These are phyloP conservation scores for Erysimum pusillum DNA, from an alignment of 441 rosid genomes.

Conservation along the genomic window DNA sequence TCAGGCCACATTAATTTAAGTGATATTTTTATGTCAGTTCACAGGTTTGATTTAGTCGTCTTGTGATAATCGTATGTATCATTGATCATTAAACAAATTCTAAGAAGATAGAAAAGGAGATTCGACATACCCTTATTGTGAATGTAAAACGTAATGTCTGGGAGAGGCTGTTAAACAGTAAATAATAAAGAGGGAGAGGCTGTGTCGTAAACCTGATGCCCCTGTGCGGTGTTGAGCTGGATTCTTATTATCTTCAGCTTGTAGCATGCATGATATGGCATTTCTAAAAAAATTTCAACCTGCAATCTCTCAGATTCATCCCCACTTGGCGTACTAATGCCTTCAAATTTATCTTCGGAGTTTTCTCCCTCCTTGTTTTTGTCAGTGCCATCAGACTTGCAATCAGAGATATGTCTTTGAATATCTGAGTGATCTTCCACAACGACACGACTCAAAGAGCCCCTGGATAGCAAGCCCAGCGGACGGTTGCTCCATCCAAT, in stretches of 20 bases:
- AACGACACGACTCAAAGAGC: constrained; percentile 74
- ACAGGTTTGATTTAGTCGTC: neutral
- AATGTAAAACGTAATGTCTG: constrained; percentile 84
- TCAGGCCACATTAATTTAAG: neutral
- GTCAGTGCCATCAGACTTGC: constrained; percentile 40
- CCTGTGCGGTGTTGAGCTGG: constrained; percentile 81
- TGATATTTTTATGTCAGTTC: neutral
- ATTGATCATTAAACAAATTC: neutral
- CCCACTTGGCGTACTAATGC: no score
- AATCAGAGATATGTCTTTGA: constrained; percentile 61
- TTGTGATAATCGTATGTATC: constrained; percentile 3
- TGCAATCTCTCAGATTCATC: no score
- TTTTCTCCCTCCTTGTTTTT: constrained; percentile 48
- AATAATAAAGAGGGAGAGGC: constrained; percentile 9
- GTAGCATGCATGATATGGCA: constrained; percentile 66
- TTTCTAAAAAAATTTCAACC: no score
- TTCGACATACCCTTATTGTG: constrained; percentile 60
- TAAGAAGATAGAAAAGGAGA: neutral
- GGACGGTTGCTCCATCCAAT: constrained; percentile 92
- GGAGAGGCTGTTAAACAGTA: neutral
- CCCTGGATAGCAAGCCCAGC: constrained; percentile 91
- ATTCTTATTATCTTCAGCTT: constrained; percentile 84
- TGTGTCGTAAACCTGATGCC: constrained; percentile 65
- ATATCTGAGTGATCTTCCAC: constrained; percentile 77
- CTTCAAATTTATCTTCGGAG: no score